These are phyloP conservation scores for Haemoproteus tartakovskyi DNA, from an alignment of 169 alveolate species.

Conservation along the genomic window DNA sequence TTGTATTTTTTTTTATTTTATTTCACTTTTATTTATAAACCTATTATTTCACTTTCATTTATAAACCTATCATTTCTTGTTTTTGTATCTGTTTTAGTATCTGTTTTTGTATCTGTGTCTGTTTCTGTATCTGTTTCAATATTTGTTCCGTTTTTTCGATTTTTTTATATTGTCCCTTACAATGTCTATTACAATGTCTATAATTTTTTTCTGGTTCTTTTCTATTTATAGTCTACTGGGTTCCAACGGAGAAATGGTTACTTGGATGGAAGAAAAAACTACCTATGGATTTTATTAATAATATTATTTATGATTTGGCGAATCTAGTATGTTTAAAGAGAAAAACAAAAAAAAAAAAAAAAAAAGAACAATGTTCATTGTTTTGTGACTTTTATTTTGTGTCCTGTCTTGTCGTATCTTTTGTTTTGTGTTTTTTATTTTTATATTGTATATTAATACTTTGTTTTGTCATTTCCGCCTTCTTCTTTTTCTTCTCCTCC, in stretches of 20 bases:
- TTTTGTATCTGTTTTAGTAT: too few relatives aligned
- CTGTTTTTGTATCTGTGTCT: background rate
- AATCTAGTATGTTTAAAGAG: constrained; percentile 16
- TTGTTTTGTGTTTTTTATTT: too few relatives aligned
- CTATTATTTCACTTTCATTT: background rate
- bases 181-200: background rate
- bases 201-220: background rate
- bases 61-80: background rate
- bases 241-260: constrained; percentile 61
- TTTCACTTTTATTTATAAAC: background rate
- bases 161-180: background rate
- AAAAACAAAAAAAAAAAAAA: too few relatives aligned
- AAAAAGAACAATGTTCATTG: too few relatives aligned
- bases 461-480: background rate
- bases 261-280: constrained; percentile 39
- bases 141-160: background rate
- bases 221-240: constrained; percentile 41
- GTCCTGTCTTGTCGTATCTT: background rate
- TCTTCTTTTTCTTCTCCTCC: background rate
- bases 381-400: too few relatives aligned
- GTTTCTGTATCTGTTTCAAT: background rate
- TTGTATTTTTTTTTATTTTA: background rate
- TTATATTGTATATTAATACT: too few relatives aligned
- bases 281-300: constrained; percentile 39
- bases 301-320: constrained; percentile 54